Conservation (phyloP, 78 protist genomes). For the Dictyostelium capitatum region DNA sequence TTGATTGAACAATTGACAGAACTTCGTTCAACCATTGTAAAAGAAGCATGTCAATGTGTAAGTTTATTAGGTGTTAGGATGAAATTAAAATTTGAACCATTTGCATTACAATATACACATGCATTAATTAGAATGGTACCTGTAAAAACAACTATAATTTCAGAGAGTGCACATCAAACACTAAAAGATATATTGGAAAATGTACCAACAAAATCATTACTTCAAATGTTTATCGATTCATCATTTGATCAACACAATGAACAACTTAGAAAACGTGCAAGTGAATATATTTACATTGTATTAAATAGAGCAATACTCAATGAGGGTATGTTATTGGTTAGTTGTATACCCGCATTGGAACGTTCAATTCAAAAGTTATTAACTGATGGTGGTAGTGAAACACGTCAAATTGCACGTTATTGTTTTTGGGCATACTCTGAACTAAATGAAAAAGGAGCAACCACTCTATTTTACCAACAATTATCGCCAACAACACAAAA, state of each 20-base stretch:
- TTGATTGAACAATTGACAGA: slow-evolving; percentile 67
- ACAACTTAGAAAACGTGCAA: slow-evolving; percentile 24
- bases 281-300: slow-evolving; percentile 24
- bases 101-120: slow-evolving; percentile 39
- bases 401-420: slow-evolving; percentile 32
- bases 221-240: slow-evolving; percentile 18
- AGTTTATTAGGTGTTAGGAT: slow-evolving; percentile 2
- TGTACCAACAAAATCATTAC: slow-evolving; percentile 26
- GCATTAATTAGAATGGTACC: slow-evolving; percentile 49
- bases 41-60: slow-evolving; percentile 64
- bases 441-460: slow-evolving; percentile 34
- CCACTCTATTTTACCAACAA: neutral
- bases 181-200: slow-evolving; percentile 21
- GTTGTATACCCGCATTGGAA: slow-evolving; percentile 30
- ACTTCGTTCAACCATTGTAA: slow-evolving; percentile 64
- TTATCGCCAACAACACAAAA: slow-evolving; percentile 71
- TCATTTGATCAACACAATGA: slow-evolving; percentile 55
- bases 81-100: slow-evolving; percentile 55
- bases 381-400: slow-evolving; percentile 52
- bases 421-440: slow-evolving; percentile 63
- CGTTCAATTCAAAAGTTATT: slow-evolving; percentile 15
- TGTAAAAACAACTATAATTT: slow-evolving; percentile 41
- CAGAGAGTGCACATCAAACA: slow-evolving; percentile 47
- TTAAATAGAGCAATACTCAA: slow-evolving; percentile 21
- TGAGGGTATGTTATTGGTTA: slow-evolving; percentile 28